Conservation (phyloP, 495 filamentous ascomycete genomes). For the Tirmania nivea region DNA sequence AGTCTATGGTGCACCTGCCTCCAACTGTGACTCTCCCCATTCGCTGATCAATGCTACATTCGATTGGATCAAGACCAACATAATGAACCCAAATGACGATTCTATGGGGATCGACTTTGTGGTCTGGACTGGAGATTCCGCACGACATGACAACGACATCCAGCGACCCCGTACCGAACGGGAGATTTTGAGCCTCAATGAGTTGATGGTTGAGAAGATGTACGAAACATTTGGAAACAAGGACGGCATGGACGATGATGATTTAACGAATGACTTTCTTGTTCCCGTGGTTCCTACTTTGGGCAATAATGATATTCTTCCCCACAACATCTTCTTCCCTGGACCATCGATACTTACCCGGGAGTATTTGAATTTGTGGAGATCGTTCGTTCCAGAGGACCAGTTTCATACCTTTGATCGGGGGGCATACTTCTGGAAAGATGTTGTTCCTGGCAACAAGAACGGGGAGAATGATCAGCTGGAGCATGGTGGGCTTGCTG, state of each 20-base stretch:
- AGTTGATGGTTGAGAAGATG: constrained; percentile 54
- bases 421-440: constrained; percentile 83
- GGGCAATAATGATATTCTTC: constrained; percentile 93
- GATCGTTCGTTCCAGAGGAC: constrained; percentile 69
- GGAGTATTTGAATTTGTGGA: constrained; percentile 53
- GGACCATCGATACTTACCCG: constrained; percentile 74
- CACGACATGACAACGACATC: constrained; percentile 86
- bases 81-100: constrained; percentile 24
- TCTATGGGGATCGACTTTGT: constrained; percentile 60
- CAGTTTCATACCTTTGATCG: constrained; percentile 80
- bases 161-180: constrained; percentile 46
- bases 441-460: constrained; percentile 60
- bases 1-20: constrained; percentile 58
- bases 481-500: constrained; percentile 33
- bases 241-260: constrained; percentile 23
- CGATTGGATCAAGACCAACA: constrained; percentile 66
- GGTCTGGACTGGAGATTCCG: constrained; percentile 93
- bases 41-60: constrained; percentile 74
- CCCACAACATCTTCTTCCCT: constrained; percentile 75
- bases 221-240: constrained; percentile 43
- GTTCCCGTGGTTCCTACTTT: constrained; percentile 66
- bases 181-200: constrained; percentile 58
- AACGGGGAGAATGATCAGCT: constrained; percentile 6
- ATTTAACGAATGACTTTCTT: constrained; percentile 33
- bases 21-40: constrained; percentile 69